Conservation (phyloP, 306 rosid species). For the Vigna reflexopilosa region DNA sequence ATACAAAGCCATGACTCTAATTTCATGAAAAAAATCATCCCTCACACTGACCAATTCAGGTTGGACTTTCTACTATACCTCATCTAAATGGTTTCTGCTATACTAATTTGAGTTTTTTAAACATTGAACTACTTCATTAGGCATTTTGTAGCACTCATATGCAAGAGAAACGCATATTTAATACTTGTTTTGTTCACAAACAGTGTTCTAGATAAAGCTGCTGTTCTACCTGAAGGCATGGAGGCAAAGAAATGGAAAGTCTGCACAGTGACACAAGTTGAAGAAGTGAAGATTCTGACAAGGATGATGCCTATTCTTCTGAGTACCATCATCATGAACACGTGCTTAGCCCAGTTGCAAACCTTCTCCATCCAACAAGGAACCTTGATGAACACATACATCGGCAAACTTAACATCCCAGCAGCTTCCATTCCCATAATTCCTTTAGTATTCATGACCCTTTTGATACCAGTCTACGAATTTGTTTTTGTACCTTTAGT, state of each 20-base stretch:
- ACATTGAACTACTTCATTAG: not conserved
- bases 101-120: not conserved
- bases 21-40: conserved; percentile 37
- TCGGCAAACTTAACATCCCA: conserved; percentile 46
- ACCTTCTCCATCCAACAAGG: conserved; percentile 67
- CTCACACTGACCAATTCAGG: conserved; percentile 53
- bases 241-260: conserved; percentile 53
- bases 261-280: conserved; percentile 59
- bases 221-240: conserved; percentile 44
- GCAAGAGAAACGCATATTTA: not conserved
- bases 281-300: conserved; percentile 67
- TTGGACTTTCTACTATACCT: not conserved
- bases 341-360: conserved; percentile 66
- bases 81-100: not conserved
- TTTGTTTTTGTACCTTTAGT: conserved; percentile 52
- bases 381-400: conserved; percentile 49
- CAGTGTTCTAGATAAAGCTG: conserved; percentile 68
- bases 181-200: conserved; percentile 25
- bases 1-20: conserved; percentile 8
- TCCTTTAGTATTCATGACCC: conserved; percentile 64
- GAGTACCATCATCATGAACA: conserved; percentile 65
- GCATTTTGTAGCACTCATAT: conserved; percentile 7
- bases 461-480: conserved; percentile 62
- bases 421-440: conserved; percentile 63
- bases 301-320: conserved; percentile 69